Evolutionary conservation across 768 basidiomycete species (phyloP).

Genomic region (Collybiopsis luxurians): DNA sequence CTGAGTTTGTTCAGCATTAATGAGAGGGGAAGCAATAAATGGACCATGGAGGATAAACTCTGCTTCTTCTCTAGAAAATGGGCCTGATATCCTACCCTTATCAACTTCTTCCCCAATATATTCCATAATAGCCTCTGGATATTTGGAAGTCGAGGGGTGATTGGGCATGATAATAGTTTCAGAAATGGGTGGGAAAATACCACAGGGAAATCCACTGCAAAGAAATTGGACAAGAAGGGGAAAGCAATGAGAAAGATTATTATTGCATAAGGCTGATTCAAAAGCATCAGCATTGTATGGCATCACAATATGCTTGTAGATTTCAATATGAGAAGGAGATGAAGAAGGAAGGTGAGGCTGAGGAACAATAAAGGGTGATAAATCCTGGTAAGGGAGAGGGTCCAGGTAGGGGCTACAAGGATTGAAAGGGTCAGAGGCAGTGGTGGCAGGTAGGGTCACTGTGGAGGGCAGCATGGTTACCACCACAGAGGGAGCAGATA

Average conservation of each 20-base stretch:
- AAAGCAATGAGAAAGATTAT: constrained; percentile 5
- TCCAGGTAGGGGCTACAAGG: no score
- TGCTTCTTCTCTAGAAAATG: constrained; percentile 16
- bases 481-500: no score
- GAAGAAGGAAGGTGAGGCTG: no score
- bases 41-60: constrained; percentile 25
- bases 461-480: no score
- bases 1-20: constrained; percentile 11
- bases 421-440: no score
- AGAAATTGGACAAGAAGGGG: constrained; percentile 18
- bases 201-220: constrained; percentile 22
- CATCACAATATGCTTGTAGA: no score
- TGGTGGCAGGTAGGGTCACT: no score
- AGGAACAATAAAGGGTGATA: no score
- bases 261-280: no score
- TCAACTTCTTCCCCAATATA: constrained; percentile 19
- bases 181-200: constrained; percentile 15
- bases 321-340: no score
- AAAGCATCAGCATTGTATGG: no score
- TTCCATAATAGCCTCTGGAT: constrained; percentile 7
- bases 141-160: constrained; percentile 11
- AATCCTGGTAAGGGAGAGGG: no score
- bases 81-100: constrained; percentile 15
- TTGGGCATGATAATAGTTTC: constrained; percentile 20
- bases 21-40: constrained; percentile 26